These are phyloP conservation scores for Bolboschoenoplectus hybrid DNA, from an alignment of 202 grass and related monocot genomes.

Conservation along the genomic window DNA sequence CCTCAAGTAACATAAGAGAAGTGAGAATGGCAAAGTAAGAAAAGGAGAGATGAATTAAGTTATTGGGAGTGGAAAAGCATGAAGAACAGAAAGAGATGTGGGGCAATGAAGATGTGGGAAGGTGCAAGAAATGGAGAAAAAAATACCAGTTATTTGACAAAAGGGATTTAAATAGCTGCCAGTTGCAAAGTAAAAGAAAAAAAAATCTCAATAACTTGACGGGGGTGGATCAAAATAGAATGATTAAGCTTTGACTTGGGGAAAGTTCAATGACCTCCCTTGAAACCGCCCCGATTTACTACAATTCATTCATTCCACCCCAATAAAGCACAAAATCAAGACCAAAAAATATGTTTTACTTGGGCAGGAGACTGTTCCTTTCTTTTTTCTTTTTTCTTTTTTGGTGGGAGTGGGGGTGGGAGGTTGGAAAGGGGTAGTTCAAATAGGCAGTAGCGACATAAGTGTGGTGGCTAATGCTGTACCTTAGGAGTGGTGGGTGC, in stretches of 20 bases:
- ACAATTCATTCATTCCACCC: slow-evolving; percentile 17
- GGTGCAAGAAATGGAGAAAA: not conserved
- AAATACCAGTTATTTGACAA: not conserved
- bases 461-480: slow-evolving; percentile 24
- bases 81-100: not conserved
- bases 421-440: not conserved
- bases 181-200: not conserved
- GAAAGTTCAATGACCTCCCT: not conserved
- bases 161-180: not conserved
- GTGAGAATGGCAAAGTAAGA: not conserved
- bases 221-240: not conserved
- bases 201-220: not conserved
- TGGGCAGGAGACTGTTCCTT: not conserved
- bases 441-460: not conserved
- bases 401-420: too few species aligned
- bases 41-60: not conserved
- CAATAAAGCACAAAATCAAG: not conserved
- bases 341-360: not conserved
- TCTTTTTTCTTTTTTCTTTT: too few species aligned
- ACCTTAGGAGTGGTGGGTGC: slow-evolving; percentile 86
- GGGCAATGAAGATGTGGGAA: not conserved
- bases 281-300: not conserved
- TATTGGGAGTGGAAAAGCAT: not conserved
- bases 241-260: not conserved
- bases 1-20: not conserved